Percentiles rank a stretch among this genome's conserved stretches.
These are phyloP conservation scores for Curvularia sp. DNA, from an alignment of 2,329 filamentous ascomycete species.

Conservation along the genomic window DNA sequence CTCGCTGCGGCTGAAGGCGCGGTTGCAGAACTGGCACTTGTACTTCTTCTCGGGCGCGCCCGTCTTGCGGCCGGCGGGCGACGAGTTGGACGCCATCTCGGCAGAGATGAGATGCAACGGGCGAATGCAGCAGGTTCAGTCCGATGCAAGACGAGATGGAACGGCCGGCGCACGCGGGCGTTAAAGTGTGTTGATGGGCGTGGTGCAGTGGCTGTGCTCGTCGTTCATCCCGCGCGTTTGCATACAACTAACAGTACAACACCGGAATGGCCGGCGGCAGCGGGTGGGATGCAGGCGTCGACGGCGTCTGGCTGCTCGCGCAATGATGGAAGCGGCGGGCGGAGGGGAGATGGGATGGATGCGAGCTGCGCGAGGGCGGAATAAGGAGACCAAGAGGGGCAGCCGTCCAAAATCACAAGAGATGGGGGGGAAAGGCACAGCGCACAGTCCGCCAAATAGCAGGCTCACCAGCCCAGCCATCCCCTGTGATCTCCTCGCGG, in stretches of 20 bases:
- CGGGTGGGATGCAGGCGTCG: constrained; percentile 3
- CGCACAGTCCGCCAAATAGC: constrained; percentile 15
- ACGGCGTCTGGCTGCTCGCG: constrained; percentile 21
- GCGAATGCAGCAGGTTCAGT: constrained; percentile 15
- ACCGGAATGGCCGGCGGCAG: constrained; percentile 35
- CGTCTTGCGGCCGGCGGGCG: constrained; percentile 74
- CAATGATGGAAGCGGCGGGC: constrained; percentile 42
- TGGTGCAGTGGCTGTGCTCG: constrained; percentile 35
- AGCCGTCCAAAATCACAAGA: constrained; percentile 16
- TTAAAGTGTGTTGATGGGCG: constrained; percentile 47
- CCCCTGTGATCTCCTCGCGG: constrained; percentile 25
- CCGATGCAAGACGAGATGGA: constrained; percentile 27
- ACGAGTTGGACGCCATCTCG: constrained; percentile 70
- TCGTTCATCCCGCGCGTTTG: constrained; percentile 40
- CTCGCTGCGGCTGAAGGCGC: constrained; percentile 96
- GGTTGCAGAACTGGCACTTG: constrained; percentile 98
- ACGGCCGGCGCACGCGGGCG: constrained; percentile 43
- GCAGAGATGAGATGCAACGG: constrained; percentile 45
- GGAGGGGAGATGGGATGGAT: constrained; percentile 17
- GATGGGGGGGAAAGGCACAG: constrained; percentile 12
- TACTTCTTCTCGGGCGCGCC: constrained; percentile 92
- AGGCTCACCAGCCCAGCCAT: constrained; percentile 25
- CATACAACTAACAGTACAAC: constrained; percentile 31
- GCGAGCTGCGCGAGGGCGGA: constrained; percentile 27
- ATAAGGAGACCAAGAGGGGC: constrained; percentile 26